Evolutionary conservation across 1,284 basidiomycete genomes (phyloP), one percentile per base, ranked within the genome.

Genomic region (Agroathelia rolfsii): DNA sequence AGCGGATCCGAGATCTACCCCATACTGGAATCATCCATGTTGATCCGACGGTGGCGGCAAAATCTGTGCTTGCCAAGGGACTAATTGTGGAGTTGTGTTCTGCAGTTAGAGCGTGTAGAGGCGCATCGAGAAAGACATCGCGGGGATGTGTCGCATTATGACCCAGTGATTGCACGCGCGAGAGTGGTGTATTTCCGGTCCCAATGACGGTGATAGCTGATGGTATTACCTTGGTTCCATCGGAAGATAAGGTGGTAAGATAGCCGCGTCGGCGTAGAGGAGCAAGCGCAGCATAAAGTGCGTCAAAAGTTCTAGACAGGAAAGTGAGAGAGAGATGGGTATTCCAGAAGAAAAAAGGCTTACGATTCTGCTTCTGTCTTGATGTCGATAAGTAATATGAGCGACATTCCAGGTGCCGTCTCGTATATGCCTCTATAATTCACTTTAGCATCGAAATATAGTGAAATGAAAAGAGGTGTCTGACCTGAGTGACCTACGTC

Each of bases 131-230:
- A 50, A 73, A 72, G 32, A 66, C 52, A 40, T 72, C 67, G 20
- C 70, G 55, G 6, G 64, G 64, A 14, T 46, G 24, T 6, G 12
- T 17, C n/a, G 6, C 5, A 17, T 32, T 13, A n/a, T n/a, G n/a
- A 7, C 43, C 50, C 15, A 69, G 52, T 3, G 55, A 59, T 42
- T 62, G 58, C 33, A 72, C 59, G 5, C 50, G 56, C 17, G 61
- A 60, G 6, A 72, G 52, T n/a, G 68, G 69, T n/a, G 68, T 65
- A 47, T 70, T 69, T 14, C 70, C 70, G 1, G 69, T 72, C 11
- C 70, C 69, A 29, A 72, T 52, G 17, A 66, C 66, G 4, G 62
- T 62, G 4, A 73, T 47, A 6, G 59, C 55, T 12, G 58, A 59
- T 6, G 30, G 30, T 2, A 44, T 60, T 13, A 69, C n/a, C n/a